Conservation (phyloP, 2,329 filamentous ascomycete species). For the Apiospora phragmitis region DNA sequence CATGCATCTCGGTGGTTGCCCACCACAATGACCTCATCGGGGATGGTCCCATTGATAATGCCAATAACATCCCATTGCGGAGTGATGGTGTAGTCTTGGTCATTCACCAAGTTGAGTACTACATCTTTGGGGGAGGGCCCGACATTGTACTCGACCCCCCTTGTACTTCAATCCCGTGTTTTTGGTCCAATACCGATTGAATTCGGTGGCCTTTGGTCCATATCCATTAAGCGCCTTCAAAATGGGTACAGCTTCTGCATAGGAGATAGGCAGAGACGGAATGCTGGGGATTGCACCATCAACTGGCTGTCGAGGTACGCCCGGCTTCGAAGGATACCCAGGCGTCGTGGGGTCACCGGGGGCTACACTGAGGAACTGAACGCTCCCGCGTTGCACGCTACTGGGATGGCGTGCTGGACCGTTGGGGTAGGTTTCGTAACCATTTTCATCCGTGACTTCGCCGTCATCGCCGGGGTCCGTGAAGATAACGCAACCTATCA, state of each 20-base stretch:
- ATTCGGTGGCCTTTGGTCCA: constrained; percentile 73
- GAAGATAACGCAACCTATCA: constrained; percentile 83
- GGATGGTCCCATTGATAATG: constrained; percentile 82
- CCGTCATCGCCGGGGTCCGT: constrained; percentile 89
- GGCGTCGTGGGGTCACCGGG: constrained; percentile 85
- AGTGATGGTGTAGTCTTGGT: constrained; percentile 80
- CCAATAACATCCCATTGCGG: constrained; percentile 92
- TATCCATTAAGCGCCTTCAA: constrained; percentile 89
- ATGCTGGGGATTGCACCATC: constrained; percentile 76
- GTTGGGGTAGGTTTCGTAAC: constrained; percentile 75
- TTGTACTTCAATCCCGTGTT: constrained; percentile 75
- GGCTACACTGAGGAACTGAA: constrained; percentile 72
- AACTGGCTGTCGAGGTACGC: constrained; percentile 72
- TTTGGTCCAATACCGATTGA: constrained; percentile 70
- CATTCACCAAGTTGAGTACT: constrained; percentile 72
- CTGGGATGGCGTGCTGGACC: constrained; percentile 86
- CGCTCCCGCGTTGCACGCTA: constrained; percentile 86
- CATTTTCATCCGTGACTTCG: constrained; percentile 77
- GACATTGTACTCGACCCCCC: constrained; percentile 81
- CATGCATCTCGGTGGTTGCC: constrained; percentile 93
- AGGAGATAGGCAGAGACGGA: constrained; percentile 89
- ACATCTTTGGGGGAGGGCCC: constrained; percentile 76
- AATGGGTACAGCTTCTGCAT: constrained; percentile 80
- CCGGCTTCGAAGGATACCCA: constrained; percentile 90
- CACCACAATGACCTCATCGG: constrained; percentile 82